Conservation (phyloP, 495 filamentous ascomycete species). For the Pseudevernia furfuracea region DNA sequence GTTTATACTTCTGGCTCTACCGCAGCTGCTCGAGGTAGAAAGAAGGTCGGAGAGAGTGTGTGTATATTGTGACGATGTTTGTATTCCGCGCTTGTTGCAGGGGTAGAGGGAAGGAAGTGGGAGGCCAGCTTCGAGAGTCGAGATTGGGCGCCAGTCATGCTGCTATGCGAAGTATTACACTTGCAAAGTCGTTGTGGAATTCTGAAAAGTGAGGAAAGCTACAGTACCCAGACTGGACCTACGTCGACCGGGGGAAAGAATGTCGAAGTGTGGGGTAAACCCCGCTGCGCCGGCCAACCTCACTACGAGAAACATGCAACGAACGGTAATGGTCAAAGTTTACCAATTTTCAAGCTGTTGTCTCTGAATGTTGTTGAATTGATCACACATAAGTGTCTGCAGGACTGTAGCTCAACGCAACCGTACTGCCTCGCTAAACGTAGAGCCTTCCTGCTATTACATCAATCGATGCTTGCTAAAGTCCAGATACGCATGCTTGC, state of each 20-base stretch:
- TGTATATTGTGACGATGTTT: conserved; percentile 60
- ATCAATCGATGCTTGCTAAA: conserved; percentile 2
- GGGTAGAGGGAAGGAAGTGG: conserved; percentile 47
- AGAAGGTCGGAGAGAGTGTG: conserved; percentile 79
- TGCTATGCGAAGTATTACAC: conserved; percentile 4
- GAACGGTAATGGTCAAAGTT: background rate
- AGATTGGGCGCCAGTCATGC: conserved; percentile 49
- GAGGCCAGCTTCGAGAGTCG: conserved; percentile 56
- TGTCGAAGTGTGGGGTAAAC: conserved; percentile 11
- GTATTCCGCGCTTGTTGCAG: conserved; percentile 30
- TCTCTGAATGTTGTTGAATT: conserved; percentile 5
- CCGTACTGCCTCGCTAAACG: conserved; percentile 1
- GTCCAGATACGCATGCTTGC: conserved; percentile 1
- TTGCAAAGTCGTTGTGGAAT: background rate
- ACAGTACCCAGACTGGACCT: background rate
- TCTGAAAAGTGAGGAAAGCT: background rate
- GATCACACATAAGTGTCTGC: background rate
- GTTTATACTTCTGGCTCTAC: conserved; percentile 72
- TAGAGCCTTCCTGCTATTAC: conserved; percentile 11
- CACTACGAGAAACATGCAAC: background rate
- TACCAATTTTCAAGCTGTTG: background rate
- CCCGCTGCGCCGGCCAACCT: conserved; percentile 5
- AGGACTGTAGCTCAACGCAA: conserved; percentile 5
- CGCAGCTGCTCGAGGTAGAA: conserved; percentile 75
- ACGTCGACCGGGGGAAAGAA: background rate